Evolutionary conservation across 2,329 filamentous ascomycete species (phyloP).

Genomic region (Amylocarpus encephaloides): DNA sequence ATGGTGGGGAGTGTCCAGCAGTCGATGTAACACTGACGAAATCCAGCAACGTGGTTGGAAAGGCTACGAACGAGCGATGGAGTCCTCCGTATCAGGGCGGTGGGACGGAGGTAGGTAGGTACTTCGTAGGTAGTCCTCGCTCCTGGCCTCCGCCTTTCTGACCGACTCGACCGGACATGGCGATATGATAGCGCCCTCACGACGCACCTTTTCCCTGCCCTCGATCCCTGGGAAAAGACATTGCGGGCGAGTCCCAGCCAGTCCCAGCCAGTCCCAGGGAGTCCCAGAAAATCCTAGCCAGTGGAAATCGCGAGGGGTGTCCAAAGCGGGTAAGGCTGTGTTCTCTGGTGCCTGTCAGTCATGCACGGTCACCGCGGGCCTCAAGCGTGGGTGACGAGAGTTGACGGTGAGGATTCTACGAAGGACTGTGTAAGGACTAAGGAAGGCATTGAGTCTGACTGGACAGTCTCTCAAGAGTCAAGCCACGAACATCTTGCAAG

Average conservation of each 20-base stretch:
- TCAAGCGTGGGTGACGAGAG: not conserved
- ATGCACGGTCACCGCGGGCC: conserved; percentile 4
- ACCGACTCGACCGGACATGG: conserved; percentile 13
- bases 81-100: too few species aligned
- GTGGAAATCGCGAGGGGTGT: conserved; percentile 4
- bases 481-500: conserved; percentile 1
- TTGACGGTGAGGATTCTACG: conserved; percentile 11
- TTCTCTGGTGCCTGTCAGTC: conserved; percentile 10
- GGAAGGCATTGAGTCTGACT: too few species aligned
- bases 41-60: conserved; percentile 3
- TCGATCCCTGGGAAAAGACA: conserved; percentile 13
- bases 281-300: conserved; percentile 14
- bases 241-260: conserved; percentile 10
- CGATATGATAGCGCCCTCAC: conserved; percentile 10
- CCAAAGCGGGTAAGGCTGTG: conserved; percentile 19
- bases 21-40: not conserved
- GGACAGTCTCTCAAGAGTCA: not conserved
- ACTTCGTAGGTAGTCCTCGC: too few species aligned
- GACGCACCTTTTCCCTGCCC: conserved; percentile 9
- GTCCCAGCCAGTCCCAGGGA: too few species aligned
- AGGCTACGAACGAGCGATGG: conserved; percentile 4
- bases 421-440: too few species aligned
- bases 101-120: too few species aligned
- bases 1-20: not conserved
- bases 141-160: conserved; percentile 2